phyloP scores from a whole-genome alignment of 768 basidiomycete species.

The Leucosporidium creatinivorum region DNA sequence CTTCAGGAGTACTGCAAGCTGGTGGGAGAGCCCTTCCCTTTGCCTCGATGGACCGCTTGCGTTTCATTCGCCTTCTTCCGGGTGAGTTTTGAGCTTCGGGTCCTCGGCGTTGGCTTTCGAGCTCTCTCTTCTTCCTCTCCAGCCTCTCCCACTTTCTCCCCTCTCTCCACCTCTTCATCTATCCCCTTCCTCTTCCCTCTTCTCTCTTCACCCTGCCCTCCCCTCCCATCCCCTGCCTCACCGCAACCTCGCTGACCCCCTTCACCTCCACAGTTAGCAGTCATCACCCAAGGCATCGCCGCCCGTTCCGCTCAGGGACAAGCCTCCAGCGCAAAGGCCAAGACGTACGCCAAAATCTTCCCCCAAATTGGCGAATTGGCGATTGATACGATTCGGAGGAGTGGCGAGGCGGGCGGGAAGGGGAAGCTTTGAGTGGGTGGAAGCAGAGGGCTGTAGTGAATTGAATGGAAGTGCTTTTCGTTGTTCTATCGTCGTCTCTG shows the following conservation, averaged over 20 bases:
- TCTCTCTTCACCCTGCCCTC: background rate
- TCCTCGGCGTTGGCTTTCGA: too few species aligned
- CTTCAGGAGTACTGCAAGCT: constrained; percentile 28
- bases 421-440: constrained; percentile 10
- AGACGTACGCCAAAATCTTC: constrained; percentile 25
- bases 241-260: too few species aligned
- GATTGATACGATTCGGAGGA: constrained; percentile 15
- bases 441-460: background rate
- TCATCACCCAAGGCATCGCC: constrained; percentile 38
- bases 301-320: constrained; percentile 32
- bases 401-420: constrained; percentile 5
- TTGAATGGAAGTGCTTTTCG: too few species aligned
- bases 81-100: constrained; percentile 11
- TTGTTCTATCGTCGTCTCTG: too few species aligned
- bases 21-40: constrained; percentile 16
- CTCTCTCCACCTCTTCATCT: background rate
- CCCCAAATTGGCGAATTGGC: constrained; percentile 26
- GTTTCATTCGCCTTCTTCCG: constrained; percentile 35
- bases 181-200: background rate
- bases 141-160: too few species aligned
- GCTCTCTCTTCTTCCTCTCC: too few species aligned
- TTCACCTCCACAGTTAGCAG: constrained; percentile 32
- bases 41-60: constrained; percentile 23
- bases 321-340: constrained; percentile 32
- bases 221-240: too few species aligned